These are phyloP conservation scores for Xylaria sp. DNA, from an alignment of 2,329 filamentous ascomycete species.

Conservation along the genomic window DNA sequence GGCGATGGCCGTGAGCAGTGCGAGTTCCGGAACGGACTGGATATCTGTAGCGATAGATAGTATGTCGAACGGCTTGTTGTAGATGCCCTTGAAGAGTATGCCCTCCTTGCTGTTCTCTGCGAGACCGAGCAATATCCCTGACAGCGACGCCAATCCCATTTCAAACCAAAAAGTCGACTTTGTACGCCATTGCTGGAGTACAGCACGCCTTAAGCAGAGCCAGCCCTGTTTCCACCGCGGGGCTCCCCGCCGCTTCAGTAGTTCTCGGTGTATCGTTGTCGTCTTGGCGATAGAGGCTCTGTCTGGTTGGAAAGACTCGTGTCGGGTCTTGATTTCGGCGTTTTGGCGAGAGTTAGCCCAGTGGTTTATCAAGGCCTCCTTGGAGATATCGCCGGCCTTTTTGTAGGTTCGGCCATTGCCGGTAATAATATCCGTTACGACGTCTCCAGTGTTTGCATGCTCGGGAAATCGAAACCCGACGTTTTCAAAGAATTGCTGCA, in stretches of 20 bases:
- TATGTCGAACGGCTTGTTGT: constrained; percentile 60
- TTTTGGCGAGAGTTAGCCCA: constrained; percentile 55
- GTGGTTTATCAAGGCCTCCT: constrained; percentile 60
- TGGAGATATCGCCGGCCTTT: constrained; percentile 57
- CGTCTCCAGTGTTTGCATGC: constrained; percentile 65
- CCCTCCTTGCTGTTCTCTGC: constrained; percentile 62
- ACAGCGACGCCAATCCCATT: constrained; percentile 62
- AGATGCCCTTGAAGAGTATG: constrained; percentile 64
- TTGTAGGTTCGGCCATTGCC: constrained; percentile 66
- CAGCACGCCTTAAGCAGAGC: constrained; percentile 63
- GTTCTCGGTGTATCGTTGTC: constrained; percentile 53
- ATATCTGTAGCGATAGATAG: constrained; percentile 65
- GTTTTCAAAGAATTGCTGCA: constrained; percentile 62
- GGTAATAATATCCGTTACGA: constrained; percentile 70
- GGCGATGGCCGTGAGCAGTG: constrained; percentile 63
- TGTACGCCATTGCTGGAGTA: constrained; percentile 67
- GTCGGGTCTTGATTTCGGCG: constrained; percentile 40
- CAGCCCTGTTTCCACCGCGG: constrained; percentile 60
- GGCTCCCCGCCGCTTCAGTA: constrained; percentile 63
- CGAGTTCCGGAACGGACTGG: constrained; percentile 61
- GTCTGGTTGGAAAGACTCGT: constrained; percentile 46
- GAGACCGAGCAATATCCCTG: constrained; percentile 65
- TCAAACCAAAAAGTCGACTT: constrained; percentile 64
- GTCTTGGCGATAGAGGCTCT: constrained; percentile 54
- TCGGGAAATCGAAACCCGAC: constrained; percentile 63